Conservation (phyloP, 2,329 filamentous ascomycete species). For the Colletotrichum karsti region DNA sequence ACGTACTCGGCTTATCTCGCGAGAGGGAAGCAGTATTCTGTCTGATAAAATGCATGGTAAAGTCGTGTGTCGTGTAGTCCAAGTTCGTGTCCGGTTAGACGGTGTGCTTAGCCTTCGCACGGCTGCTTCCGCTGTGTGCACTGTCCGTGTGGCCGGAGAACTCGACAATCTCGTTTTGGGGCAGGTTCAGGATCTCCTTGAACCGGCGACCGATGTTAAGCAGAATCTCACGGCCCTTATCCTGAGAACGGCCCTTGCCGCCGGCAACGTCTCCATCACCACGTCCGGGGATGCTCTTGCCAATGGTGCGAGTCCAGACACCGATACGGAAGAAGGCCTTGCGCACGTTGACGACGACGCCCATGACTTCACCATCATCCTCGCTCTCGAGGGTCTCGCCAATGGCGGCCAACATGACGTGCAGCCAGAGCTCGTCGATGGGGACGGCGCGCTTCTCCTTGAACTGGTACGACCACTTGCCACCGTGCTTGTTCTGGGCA, state of each 20-base stretch:
- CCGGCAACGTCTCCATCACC: constrained; percentile 77
- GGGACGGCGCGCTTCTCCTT: constrained; percentile 93
- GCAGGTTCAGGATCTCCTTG: constrained; percentile 90
- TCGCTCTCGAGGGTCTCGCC: constrained; percentile 97
- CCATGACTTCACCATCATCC: constrained; percentile 97
- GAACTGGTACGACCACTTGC: constrained; percentile 99
- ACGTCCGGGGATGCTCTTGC: constrained; percentile 81
- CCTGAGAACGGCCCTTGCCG: constrained; percentile 78
- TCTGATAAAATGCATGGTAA: constrained; percentile 20
- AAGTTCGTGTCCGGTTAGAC: constrained; percentile 62
- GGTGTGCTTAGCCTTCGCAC: constrained; percentile 92
- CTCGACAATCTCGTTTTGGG: constrained; percentile 81
- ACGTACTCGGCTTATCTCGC: constrained; percentile 8
- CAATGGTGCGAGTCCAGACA: constrained; percentile 95
- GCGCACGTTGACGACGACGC: constrained; percentile 97
- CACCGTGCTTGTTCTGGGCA: constrained; percentile 97
- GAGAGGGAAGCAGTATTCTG: neutral
- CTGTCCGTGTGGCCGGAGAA: constrained; percentile 97
- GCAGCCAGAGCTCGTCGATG: constrained; percentile 95
- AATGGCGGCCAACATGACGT: constrained; percentile 95
- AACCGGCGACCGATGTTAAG: constrained; percentile 87
- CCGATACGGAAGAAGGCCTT: constrained; percentile 98
- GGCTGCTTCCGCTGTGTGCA: constrained; percentile 90
- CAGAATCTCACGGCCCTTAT: constrained; percentile 88
- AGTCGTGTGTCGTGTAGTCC: constrained; percentile 14